These are phyloP conservation scores for Kazachstania sp. DNA, from an alignment of 1,139 yeast genomes.

Conservation along the genomic window DNA sequence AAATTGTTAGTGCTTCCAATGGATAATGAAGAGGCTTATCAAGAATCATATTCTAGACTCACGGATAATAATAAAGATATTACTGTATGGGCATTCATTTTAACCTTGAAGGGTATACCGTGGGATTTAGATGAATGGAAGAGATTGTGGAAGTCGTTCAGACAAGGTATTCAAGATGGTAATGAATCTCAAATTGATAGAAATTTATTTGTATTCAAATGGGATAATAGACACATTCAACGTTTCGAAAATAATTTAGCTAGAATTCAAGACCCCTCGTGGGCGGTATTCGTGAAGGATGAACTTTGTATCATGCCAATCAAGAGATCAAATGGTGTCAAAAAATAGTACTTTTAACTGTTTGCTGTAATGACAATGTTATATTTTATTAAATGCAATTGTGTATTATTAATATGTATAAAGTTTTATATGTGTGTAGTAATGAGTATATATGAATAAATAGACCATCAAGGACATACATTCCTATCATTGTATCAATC, in stretches of 20 bases:
- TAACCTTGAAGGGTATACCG: slow-evolving; percentile 24
- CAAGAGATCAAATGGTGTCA: not conserved
- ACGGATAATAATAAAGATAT: slow-evolving; percentile 21
- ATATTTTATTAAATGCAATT: not conserved
- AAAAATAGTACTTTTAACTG: not conserved
- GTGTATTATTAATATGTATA: not conserved
- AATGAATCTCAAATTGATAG: slow-evolving; percentile 6
- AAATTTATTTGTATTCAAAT: slow-evolving; percentile 19
- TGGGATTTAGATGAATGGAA: slow-evolving; percentile 29
- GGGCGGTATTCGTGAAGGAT: slow-evolving; percentile 22
- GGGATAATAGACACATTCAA: slow-evolving; percentile 16
- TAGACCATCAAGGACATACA: not conserved
- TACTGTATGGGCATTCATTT: slow-evolving; percentile 26
- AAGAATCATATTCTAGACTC: slow-evolving; percentile 22
- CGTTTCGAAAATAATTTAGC: slow-evolving; percentile 23
- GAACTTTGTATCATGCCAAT: slow-evolving; percentile 18
- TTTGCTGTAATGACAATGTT: not conserved
- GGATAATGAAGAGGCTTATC: slow-evolving; percentile 23
- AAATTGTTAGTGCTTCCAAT: slow-evolving; percentile 26
- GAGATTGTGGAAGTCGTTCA: slow-evolving; percentile 20
- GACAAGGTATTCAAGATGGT: slow-evolving; percentile 7
- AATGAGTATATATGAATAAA: not conserved
- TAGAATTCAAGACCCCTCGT: slow-evolving; percentile 22
- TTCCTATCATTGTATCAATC: slow-evolving; percentile 36
- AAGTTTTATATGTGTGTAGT: not conserved